Base-by-base conservation (phyloP, 1,284 basidiomycete species). In the Mycosarcoma mackinlayi region DNA sequence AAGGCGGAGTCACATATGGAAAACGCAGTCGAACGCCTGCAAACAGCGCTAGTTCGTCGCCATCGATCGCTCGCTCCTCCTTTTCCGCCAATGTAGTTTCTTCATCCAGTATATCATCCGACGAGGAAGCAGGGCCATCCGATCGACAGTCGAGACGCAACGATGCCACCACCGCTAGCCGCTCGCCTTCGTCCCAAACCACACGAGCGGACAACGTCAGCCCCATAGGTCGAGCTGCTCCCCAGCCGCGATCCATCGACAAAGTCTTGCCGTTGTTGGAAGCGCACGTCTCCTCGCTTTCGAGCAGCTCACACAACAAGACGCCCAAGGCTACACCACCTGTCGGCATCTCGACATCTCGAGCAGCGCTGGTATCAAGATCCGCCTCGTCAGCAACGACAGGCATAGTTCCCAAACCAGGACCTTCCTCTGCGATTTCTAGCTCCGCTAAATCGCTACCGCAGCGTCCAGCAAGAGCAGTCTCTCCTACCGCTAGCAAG, bases 1-100 rank as follows among this genome's bases (percentile, higher is more conserved):
- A 44, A 35, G 39, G 31, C 14, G 37, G 49, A 27, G 58, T 61
- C 57, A 67, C 64, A 9, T 67, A 67, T 34, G 53, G 39, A 13
- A 67, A 41, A 33, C 64, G 64, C 53, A 49, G 46, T 48, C 58
- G 58, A 34, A 40, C 31, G 11, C 35, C 23, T 1, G 34, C 31
- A 1, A 38, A 38, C 25, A 61, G 45, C 31, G 44, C 48, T 10
- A 28, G 51, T 14, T 56, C 53, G 5, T 59, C 51, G 16, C 51
- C 62, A 14, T 46, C 63, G 10, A 34, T 38, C 16, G 38, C 44
- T 30, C 47, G 48, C 7, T 28, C 48, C 4, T 42, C 21, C 30
- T 34, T 35, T 6, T 13, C 46, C 9, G 23, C 13, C 14, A 30
- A 31, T 2, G 14, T 13, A 18, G 40, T 49, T 6, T 33, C 37